A percentile compares a stretch with the other conserved stretches of the same genome.
Evolutionary conservation across 2,329 filamentous ascomycete genomes (phyloP).

Genomic region (Colletotrichum sp.): DNA sequence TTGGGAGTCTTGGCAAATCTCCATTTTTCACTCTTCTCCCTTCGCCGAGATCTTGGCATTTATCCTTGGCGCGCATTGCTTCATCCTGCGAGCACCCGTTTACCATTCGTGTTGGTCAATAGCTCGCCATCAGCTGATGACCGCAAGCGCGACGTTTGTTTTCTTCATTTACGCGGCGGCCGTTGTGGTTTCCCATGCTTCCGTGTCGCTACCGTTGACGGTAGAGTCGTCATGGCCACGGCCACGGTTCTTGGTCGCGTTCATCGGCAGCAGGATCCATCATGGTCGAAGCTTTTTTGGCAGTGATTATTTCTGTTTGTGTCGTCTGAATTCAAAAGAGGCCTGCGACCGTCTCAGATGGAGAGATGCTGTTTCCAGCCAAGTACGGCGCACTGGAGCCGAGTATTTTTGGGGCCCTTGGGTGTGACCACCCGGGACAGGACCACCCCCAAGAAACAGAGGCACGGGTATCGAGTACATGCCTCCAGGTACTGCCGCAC

Average conservation of each 20-base stretch:
- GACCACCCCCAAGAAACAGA: background rate
- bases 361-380: conserved; percentile 11
- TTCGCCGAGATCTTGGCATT: conserved; percentile 18
- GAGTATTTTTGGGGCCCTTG: conserved; percentile 8
- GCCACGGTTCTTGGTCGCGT: background rate
- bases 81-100: conserved; percentile 17
- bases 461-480: background rate
- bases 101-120: conserved; percentile 7
- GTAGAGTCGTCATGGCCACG: background rate
- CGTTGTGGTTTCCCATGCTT: background rate
- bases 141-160: conserved; percentile 1
- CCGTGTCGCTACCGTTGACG: background rate
- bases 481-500: background rate
- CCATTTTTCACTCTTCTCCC: conserved; percentile 11
- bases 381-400: background rate
- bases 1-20: conserved; percentile 21
- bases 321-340: conserved; percentile 3
- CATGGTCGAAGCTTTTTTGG: background rate
- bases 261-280: background rate
- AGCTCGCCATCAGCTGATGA: conserved; percentile 17
- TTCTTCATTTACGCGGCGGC: background rate
- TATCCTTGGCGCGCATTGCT: conserved; percentile 14
- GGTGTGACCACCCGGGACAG: conserved; percentile 10
- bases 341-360: conserved; percentile 20
- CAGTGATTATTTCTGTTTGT: background rate